Percentiles rank a stretch among this genome's conserved stretches.
These are phyloP conservation scores for Xylaria scruposa DNA, from an alignment of 495 filamentous ascomycete genomes.

Conservation along the genomic window DNA sequence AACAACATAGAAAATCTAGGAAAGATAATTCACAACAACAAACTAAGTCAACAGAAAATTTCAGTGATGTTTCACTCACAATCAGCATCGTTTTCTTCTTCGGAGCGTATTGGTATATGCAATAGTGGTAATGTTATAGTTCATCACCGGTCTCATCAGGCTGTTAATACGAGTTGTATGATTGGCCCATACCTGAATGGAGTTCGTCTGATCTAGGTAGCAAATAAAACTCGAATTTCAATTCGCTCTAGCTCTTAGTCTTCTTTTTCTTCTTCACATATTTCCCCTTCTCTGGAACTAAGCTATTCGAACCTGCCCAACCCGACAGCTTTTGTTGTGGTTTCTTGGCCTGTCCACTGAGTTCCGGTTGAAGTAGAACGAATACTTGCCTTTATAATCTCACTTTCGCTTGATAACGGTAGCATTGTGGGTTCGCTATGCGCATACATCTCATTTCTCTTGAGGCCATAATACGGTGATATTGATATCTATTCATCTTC, in stretches of 20 bases:
- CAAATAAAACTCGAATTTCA: conserved; percentile 25
- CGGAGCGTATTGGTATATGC: background rate
- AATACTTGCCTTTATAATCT: conserved; percentile 44
- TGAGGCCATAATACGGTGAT: background rate
- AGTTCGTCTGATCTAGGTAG: background rate
- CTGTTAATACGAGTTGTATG: background rate
- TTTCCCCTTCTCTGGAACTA: conserved; percentile 45
- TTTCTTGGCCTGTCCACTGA: conserved; percentile 23
- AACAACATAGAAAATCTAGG: background rate
- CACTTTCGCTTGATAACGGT: conserved; percentile 35
- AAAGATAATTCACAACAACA: background rate
- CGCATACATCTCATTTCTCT: conserved; percentile 35
- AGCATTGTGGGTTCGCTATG: conserved; percentile 46
- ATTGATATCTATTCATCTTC: background rate
- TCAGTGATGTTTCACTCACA: background rate
- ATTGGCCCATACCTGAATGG: conserved; percentile 17
- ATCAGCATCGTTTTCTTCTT: background rate
- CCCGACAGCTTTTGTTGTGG: conserved; percentile 15
- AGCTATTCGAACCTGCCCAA: conserved; percentile 29
- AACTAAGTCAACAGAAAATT: background rate
- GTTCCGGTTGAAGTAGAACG: conserved; percentile 41
- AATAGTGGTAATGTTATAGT: background rate
- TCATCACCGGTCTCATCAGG: background rate
- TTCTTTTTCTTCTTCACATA: conserved; percentile 44
- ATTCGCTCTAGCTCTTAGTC: conserved; percentile 14